Base-by-base conservation (phyloP, 1,284 basidiomycete species). In the Athelia sp. region DNA sequence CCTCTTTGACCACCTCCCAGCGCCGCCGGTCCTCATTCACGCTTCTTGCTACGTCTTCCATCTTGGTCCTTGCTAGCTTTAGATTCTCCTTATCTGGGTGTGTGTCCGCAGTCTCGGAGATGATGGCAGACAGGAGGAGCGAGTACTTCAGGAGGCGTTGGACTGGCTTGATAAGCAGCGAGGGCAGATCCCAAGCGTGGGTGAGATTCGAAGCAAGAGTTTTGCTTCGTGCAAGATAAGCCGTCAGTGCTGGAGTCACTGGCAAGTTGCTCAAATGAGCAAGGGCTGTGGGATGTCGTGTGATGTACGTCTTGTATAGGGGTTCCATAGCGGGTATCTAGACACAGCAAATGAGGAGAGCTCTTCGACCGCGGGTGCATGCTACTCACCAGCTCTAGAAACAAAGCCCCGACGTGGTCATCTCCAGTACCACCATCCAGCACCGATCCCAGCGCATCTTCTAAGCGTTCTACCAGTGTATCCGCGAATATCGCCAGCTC, bases 61-160 rank as follows among this genome's bases (percentile, higher is more conserved):
- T 85, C 58, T 76, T 76, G 52, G 69, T 68, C 15, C 84, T 81
- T 0, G 94, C 92, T 4, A 73, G 63, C 24, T 74, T 70, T 22
- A 95, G 75, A 45, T 75, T 75, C 43, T 74, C 74, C 61, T 84
- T 86, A 66, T 96, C 93, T 0, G 79, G 74, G 63, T 95, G 92
- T 11, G 72, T 68, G 22, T 84, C 79, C 1, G 86, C 82, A 0
- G 94, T 97, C 59, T 84, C 84, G 34, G 86, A 81, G 45, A 90
- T 76, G 50, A 98, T 85, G 46, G 92, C 84, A 17, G 72, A 70
- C 34, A 98, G 82, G 17, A 98, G 79, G 11, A 97, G 76, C 0
- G 94, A 87, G 63, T 98, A 98, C 65, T 96, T 97, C 56, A 93
- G 81, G 44, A 95, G 76, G n/a, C 92, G 81, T 61, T 95, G 93